Evolutionary conservation across 2,329 filamentous ascomycete species (phyloP).

Genomic region (Elsinoe ampelina): DNA sequence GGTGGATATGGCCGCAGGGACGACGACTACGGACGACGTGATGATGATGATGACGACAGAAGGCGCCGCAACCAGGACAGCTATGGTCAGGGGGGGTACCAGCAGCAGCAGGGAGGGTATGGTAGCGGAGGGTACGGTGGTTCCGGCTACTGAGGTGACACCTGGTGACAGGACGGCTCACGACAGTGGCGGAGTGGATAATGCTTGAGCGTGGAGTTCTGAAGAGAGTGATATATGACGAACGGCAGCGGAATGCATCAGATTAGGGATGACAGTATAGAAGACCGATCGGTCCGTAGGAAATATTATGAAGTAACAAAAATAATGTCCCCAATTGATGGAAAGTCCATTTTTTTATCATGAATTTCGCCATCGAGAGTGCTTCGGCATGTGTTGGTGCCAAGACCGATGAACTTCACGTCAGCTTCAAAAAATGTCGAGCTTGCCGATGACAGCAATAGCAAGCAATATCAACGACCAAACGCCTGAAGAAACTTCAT

Average conservation of each 20-base stretch:
- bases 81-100: constrained; percentile 7
- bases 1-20: constrained; percentile 4
- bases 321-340: no score
- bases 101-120: constrained; percentile 5
- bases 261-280: no score
- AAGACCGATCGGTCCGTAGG: no score
- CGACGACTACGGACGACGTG: constrained; percentile 1
- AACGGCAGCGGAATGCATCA: no score
- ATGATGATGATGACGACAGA: constrained; percentile 8
- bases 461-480: background rate
- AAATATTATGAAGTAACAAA: no score
- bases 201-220: background rate
- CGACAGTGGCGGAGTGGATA: background rate
- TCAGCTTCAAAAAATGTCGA: background rate
- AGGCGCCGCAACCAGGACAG: background rate
- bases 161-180: background rate
- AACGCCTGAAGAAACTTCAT: background rate
- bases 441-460: background rate
- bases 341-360: no score
- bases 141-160: background rate
- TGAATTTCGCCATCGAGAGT: no score
- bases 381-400: background rate
- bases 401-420: background rate
- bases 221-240: no score
- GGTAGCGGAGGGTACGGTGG: background rate